Conservation (phyloP, 495 filamentous ascomycete species). For the Cladorrhinum samala region DNA sequence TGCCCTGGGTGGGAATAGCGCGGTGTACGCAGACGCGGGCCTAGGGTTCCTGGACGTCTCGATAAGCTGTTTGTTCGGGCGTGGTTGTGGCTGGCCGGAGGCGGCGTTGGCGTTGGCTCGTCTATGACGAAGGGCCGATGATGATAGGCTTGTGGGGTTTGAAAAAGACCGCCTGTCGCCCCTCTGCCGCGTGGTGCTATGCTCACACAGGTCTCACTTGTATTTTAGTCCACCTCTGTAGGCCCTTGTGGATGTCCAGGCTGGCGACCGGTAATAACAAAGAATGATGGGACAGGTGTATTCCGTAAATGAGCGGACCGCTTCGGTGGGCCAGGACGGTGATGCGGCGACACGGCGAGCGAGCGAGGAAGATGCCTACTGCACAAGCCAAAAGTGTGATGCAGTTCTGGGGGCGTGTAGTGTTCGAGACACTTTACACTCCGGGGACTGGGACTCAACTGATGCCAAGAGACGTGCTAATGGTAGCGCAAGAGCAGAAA, state of each 20-base stretch:
- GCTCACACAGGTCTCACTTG: background rate
- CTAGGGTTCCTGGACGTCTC: constrained; percentile 13
- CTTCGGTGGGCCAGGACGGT: background rate
- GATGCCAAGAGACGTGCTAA: constrained; percentile 14
- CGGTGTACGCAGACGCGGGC: constrained; percentile 10
- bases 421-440: constrained; percentile 1
- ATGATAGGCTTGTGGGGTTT: constrained; percentile 12
- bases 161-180: constrained; percentile 7
- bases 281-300: constrained; percentile 1
- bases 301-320: background rate
- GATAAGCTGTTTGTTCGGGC: constrained; percentile 9
- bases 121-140: constrained; percentile 5
- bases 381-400: too few relatives aligned
- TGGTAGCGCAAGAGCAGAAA: constrained; percentile 2
- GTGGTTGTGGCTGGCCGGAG: constrained; percentile 21
- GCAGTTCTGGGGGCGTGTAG: too few relatives aligned
- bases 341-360: too few relatives aligned
- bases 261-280: constrained; percentile 2
- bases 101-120: constrained; percentile 14
- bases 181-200: constrained; percentile 12
- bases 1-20: constrained; percentile 8
- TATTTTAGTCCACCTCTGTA: background rate
- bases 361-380: constrained; percentile 6
- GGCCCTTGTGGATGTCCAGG: constrained; percentile 1
- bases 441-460: too few relatives aligned